Evolutionary conservation across 1,284 basidiomycete species (phyloP), one percentile per base, ranked within the genome.

Genomic region (Kalmanozyma brasiliensis): DNA sequence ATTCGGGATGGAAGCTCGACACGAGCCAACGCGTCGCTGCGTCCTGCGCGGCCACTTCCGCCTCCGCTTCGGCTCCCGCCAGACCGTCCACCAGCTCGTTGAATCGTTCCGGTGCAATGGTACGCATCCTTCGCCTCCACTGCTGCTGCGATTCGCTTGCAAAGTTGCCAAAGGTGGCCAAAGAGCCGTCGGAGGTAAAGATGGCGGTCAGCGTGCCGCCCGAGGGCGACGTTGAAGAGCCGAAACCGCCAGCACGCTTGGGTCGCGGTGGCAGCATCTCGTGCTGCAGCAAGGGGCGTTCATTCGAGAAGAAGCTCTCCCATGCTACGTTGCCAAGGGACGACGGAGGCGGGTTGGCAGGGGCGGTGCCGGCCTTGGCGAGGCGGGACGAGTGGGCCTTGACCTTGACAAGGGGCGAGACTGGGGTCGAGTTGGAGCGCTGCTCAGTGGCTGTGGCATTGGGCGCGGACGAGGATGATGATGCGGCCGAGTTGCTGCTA

Each of bases 261-360:
- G 58, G 52, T 6, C 63, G 55, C 33, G 66, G 61, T 22, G 70
- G 70, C 33, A 73, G 64, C 52, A 68, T 61, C 49, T 69, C 68
- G 49, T 74, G 73, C 51, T 76, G 67, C 36, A 76, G 52, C 48
- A 76, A 49, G 5, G 74, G 74, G 1, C 74, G 60, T 2, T 57
- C 61, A 13, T 60, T 59, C 16, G 72, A 57, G 60, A 73, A 76
- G 20, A 76, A 76, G 59, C 61, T 56, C 49, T 76, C 64, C 58
- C 58, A 67, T 29, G 69, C 72, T 8, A 76, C 52, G 30, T 37
- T 61, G 19, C 46, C 51, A 16, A 70, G 52, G 19, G 73, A 63
- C 1, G 73, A 66, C 1, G 65, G 69, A 33, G 73, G 74, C 10
- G 74, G 74, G 30, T 64, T 59, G 56, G 68, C 68, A 14, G 73